Percentiles rank a stretch among this genome's conserved stretches.
Conservation (phyloP, 2,329 filamentous ascomycete species). For the Teratosphaeria epicoccoides region DNA sequence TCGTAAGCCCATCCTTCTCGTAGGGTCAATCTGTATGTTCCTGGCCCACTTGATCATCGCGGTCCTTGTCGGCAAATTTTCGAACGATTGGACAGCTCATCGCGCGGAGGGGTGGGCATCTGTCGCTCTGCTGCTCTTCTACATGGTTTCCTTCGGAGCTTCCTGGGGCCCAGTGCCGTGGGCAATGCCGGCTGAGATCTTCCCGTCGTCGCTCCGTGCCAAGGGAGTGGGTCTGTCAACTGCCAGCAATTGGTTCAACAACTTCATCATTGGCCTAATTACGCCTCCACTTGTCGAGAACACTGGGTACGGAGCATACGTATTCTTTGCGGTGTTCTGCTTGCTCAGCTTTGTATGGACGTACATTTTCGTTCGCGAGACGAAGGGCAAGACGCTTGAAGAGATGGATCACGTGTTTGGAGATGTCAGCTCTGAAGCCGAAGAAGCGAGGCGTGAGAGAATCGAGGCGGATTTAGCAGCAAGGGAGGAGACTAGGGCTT, state of each 20-base stretch:
- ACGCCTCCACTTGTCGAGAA: conserved; percentile 32
- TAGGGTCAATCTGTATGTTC: conserved; percentile 38
- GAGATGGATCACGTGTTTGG: conserved; percentile 22
- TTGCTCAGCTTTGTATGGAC: conserved; percentile 42
- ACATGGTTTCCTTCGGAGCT: conserved; percentile 31
- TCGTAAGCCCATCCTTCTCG: conserved; percentile 30
- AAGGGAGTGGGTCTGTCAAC: conserved; percentile 48
- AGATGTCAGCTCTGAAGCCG: conserved; percentile 14
- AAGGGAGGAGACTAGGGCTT: not conserved
- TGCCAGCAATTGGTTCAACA: conserved; percentile 44
- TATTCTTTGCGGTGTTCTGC: conserved; percentile 50
- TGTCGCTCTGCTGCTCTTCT: conserved; percentile 21
- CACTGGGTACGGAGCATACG: conserved; percentile 47
- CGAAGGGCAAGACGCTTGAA: conserved; percentile 34
- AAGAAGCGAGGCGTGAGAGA: conserved; percentile 16
- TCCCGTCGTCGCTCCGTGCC: conserved; percentile 48
- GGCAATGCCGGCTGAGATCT: conserved; percentile 46
- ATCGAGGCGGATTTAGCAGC: conserved; percentile 10
- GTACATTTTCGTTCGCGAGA: conserved; percentile 48
- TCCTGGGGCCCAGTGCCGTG: conserved; percentile 35
- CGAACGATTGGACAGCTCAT: conserved; percentile 34
- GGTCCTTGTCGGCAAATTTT: conserved; percentile 44
- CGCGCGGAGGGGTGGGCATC: conserved; percentile 34
- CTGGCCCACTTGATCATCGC: conserved; percentile 42
- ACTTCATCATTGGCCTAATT: conserved; percentile 44